phyloP scores from a whole-genome alignment of 202 grass and related monocot genomes.

The Carex sylvatica region DNA sequence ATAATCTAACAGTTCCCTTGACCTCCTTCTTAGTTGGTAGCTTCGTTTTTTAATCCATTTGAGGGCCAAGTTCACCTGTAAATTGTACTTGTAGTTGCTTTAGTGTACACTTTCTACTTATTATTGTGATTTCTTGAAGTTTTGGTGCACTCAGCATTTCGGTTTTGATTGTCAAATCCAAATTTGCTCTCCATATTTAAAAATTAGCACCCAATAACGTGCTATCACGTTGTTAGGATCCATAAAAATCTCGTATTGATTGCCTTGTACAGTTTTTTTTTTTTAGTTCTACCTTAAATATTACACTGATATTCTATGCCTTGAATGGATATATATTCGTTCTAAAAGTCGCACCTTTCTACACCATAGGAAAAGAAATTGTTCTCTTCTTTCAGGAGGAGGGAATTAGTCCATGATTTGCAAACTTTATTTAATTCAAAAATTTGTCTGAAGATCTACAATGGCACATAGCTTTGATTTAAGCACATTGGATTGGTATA shows the following conservation, averaged over 20 bases:
- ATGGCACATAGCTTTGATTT: not conserved
- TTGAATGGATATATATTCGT: not conserved
- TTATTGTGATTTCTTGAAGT: conserved; percentile 14
- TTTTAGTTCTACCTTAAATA: not conserved
- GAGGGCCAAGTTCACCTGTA: not conserved
- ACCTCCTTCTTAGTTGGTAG: conserved; percentile 59
- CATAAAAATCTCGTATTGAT: not conserved
- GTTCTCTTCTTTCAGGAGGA: not conserved
- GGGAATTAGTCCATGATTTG: not conserved
- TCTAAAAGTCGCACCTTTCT: not conserved
- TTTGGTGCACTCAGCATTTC: not conserved
- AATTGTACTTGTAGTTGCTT: not conserved
- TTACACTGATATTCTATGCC: not conserved
- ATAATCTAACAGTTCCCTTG: conserved; percentile 86
- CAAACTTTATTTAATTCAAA: conserved; percentile 14
- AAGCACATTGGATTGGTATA: not conserved
- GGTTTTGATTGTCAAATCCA: conserved; percentile 10
- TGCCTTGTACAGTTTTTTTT: not conserved
- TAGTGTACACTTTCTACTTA: not conserved
- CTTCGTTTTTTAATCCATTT: conserved; percentile 62
- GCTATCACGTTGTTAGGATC: not conserved
- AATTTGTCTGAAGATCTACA: not conserved
- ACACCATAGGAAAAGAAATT: not conserved
- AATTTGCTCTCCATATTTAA: not conserved
- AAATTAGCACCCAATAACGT: not conserved